Percentiles rank a stretch among this genome's conserved stretches.
These are phyloP conservation scores for Pseudogymnoascus sp. DNA, from an alignment of 2,329 filamentous ascomycete species.

Conservation along the genomic window DNA sequence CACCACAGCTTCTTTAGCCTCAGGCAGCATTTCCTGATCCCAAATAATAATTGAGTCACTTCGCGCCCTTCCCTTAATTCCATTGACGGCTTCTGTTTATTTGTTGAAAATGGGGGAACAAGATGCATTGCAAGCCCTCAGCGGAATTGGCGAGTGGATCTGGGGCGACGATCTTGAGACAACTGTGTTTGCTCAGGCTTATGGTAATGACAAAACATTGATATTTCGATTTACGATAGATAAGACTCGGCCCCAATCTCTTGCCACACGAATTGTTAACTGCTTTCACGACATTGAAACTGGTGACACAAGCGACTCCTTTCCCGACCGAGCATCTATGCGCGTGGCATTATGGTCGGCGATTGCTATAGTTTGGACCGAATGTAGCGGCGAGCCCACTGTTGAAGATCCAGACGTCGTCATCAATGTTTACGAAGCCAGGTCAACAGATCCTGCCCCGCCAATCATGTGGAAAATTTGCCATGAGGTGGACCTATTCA, in stretches of 20 bases:
- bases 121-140: background rate
- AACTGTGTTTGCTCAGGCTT: background rate
- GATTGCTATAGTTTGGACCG: background rate
- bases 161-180: background rate
- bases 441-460: background rate
- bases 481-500: background rate
- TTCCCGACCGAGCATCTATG: background rate
- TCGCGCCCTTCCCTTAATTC: background rate
- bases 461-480: background rate
- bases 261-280: background rate
- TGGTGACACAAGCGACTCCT: background rate
- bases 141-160: background rate
- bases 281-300: background rate
- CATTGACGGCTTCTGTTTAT: background rate
- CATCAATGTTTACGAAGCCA: background rate
- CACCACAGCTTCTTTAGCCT: background rate
- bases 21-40: background rate
- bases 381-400: background rate
- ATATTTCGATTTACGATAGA: background rate
- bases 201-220: background rate
- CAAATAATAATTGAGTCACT: background rate
- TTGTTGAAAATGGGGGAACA: background rate
- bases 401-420: background rate
- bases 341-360: background rate
- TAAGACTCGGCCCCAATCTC: background rate